Conservation (phyloP, 2,329 filamentous ascomycete species). For the Talaromyces sp. region DNA sequence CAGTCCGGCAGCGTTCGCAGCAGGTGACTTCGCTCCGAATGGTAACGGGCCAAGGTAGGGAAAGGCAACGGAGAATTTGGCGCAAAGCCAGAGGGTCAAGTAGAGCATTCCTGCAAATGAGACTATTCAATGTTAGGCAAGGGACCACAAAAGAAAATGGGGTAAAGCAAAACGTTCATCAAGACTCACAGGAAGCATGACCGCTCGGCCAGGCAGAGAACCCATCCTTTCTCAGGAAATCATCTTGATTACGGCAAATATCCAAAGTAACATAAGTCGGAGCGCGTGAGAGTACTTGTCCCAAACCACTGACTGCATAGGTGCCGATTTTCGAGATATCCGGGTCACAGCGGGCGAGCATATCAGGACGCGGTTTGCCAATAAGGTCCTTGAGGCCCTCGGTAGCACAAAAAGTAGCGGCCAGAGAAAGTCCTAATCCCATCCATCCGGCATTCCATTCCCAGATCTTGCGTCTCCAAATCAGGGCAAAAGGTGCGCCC, state of each 20-base stretch:
- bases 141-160: background rate
- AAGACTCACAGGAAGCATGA: slow-evolving; percentile 59
- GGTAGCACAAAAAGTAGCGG: slow-evolving; percentile 72
- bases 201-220: slow-evolving; percentile 81
- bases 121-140: slow-evolving; percentile 33
- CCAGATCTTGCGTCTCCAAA: slow-evolving; percentile 83
- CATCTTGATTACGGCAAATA: slow-evolving; percentile 64
- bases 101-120: slow-evolving; percentile 78
- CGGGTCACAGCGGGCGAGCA: slow-evolving; percentile 68
- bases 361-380: slow-evolving; percentile 60
- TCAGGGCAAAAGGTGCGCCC: slow-evolving; percentile 56
- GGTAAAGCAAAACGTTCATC: background rate
- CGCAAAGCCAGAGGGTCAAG: slow-evolving; percentile 76
- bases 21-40: slow-evolving; percentile 18
- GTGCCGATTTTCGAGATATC: slow-evolving; percentile 59
- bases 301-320: slow-evolving; percentile 60
- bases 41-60: slow-evolving; percentile 34
- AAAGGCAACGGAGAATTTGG: slow-evolving; percentile 45
- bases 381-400: slow-evolving; percentile 75
- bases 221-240: slow-evolving; percentile 64
- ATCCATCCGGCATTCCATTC: slow-evolving; percentile 83
- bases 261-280: slow-evolving; percentile 67
- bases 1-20: background rate
- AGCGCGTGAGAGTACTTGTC: slow-evolving; percentile 44
- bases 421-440: slow-evolving; percentile 68